These are phyloP conservation scores for Phaffia rhodozyma DNA, from an alignment of 1,284 basidiomycete genomes.

Conservation along the genomic window DNA sequence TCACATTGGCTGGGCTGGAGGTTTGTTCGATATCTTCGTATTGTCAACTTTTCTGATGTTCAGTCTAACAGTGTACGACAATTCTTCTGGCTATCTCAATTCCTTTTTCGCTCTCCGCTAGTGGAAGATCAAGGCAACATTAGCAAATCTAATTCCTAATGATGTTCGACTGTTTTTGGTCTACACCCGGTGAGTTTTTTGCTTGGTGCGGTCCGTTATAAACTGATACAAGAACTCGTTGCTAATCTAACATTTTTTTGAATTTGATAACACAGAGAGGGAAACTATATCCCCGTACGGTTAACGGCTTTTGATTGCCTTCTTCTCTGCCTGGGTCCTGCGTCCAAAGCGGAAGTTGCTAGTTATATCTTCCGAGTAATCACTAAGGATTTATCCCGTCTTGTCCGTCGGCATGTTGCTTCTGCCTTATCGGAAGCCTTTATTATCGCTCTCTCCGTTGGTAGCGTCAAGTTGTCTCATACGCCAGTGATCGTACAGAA, in stretches of 20 bases:
- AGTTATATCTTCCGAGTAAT: slow-evolving; percentile 85
- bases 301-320: slow-evolving; percentile 87
- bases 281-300: slow-evolving; percentile 83
- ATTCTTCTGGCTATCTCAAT: background rate
- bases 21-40: slow-evolving; percentile 39
- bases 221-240: background rate
- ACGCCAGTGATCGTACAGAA: slow-evolving; percentile 48
- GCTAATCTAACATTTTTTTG: slow-evolving; percentile 2
- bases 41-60: slow-evolving; percentile 12
- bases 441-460: slow-evolving; percentile 73
- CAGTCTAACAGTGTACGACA: background rate
- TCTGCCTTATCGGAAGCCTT: slow-evolving; percentile 75
- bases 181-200: slow-evolving; percentile 60
- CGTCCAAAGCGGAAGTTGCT: slow-evolving; percentile 46
- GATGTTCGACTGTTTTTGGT: slow-evolving; percentile 73
- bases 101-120: slow-evolving; percentile 28
- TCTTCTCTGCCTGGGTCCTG: slow-evolving; percentile 62
- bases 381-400: slow-evolving; percentile 68
- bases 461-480: slow-evolving; percentile 53
- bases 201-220: background rate
- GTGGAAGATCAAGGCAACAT: slow-evolving; percentile 69
- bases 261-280: slow-evolving; percentile 48
- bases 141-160: slow-evolving; percentile 67
- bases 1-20: slow-evolving; percentile 80
- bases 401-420: slow-evolving; percentile 74